Evolutionary conservation across 345 rosid species (phyloP).

Genomic region (Leavenworthia alabamica): DNA sequence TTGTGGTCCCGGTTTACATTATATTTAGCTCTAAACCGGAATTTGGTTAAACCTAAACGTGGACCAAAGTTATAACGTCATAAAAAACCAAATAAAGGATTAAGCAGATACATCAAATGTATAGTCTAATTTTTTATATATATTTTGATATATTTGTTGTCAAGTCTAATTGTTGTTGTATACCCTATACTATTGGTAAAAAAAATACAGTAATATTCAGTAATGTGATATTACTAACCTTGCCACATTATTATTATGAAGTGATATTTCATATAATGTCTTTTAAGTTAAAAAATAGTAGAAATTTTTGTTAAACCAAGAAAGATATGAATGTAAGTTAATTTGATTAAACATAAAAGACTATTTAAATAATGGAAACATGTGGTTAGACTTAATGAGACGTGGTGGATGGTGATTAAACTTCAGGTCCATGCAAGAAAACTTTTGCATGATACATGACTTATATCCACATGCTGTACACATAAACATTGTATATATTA

Average conservation of each 20-base stretch:
- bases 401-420: constrained; percentile 29
- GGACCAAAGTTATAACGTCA: constrained; percentile 15
- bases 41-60: constrained; percentile 13
- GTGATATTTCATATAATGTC: neutral
- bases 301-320: neutral
- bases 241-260: neutral
- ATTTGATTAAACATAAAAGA: neutral
- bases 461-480: constrained; percentile 14
- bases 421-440: constrained; percentile 20
- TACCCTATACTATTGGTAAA: neutral
- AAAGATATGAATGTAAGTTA: constrained; percentile 11
- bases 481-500: neutral
- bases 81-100: neutral
- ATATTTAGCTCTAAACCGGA: constrained; percentile 20
- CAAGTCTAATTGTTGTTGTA: neutral
- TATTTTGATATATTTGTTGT: too few species aligned
- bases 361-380: constrained; percentile 5
- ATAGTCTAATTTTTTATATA: neutral
- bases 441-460: constrained; percentile 28
- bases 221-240: neutral
- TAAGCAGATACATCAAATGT: neutral
- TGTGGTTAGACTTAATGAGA: constrained; percentile 25
- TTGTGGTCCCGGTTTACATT: constrained; percentile 5
- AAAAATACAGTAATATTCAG: neutral
- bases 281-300: neutral